Conservation (phyloP, 2,329 filamentous ascomycete genomes). For the Cercospora canescens region DNA sequence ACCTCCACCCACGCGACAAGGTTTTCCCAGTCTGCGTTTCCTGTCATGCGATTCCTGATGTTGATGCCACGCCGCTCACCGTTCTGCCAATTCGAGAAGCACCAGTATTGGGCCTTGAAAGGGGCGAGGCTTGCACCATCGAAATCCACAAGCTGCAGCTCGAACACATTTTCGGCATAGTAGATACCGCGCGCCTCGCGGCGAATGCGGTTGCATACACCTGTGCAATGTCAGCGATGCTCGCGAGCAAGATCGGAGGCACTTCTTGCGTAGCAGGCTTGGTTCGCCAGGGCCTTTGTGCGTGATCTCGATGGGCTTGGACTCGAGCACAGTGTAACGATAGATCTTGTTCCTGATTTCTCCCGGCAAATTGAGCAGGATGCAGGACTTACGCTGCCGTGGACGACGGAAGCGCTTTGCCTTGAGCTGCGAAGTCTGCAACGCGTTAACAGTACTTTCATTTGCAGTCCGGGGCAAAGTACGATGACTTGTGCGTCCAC, state of each 20-base stretch:
- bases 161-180: slow-evolving; percentile 15
- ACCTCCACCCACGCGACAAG: slow-evolving; percentile 12
- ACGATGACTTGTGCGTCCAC: no score
- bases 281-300: slow-evolving; percentile 11
- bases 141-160: not conserved
- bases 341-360: slow-evolving; percentile 18
- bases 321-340: not conserved
- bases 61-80: not conserved
- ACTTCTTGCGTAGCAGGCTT: slow-evolving; percentile 8
- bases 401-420: slow-evolving; percentile 15
- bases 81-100: not conserved
- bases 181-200: slow-evolving; percentile 8
- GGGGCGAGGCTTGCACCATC: slow-evolving; percentile 4
- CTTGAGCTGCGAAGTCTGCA: slow-evolving; percentile 1
- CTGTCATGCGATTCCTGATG: not conserved
- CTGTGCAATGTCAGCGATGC: not conserved
- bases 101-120: slow-evolving; percentile 9
- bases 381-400: slow-evolving; percentile 12
- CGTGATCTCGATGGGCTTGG: not conserved
- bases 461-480: no score
- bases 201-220: slow-evolving; percentile 13
- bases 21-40: slow-evolving; percentile 11
- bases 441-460: not conserved
- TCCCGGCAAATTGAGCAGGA: slow-evolving; percentile 12
- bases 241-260: not conserved